Conservation (phyloP, 1,284 basidiomycete species). For the Naganishia sp. region DNA sequence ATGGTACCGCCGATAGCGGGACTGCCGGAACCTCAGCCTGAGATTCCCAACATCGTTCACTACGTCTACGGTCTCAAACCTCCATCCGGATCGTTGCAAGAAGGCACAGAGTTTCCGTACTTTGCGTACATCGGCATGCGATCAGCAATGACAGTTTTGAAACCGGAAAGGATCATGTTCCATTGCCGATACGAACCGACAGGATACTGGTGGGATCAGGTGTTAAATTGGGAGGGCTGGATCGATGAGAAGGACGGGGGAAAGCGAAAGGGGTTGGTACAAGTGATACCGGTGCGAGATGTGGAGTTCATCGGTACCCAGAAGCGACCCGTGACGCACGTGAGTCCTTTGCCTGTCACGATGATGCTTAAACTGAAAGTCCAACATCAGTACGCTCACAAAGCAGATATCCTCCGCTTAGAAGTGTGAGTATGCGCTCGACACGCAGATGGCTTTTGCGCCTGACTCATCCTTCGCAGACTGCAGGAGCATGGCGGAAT, state of each 20-base stretch:
- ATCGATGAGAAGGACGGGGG: conserved; percentile 34
- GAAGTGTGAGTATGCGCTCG: conserved; percentile 42
- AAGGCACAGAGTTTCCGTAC: conserved; percentile 41
- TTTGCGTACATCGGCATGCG: conserved; percentile 52
- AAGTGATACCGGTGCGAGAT: conserved; percentile 40
- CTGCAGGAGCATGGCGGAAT: conserved; percentile 53
- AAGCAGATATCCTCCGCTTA: conserved; percentile 53
- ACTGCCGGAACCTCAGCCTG: conserved; percentile 38
- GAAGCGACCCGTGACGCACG: conserved; percentile 39
- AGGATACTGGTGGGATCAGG: conserved; percentile 48
- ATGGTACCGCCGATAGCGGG: conserved; percentile 27
- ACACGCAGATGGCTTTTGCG: not conserved
- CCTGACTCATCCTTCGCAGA: conserved; percentile 29
- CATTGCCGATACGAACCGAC: conserved; percentile 42
- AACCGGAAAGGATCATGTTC: conserved; percentile 47
- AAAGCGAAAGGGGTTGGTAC: conserved; percentile 36
- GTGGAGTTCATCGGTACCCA: conserved; percentile 42
- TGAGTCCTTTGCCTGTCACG: conserved; percentile 39
- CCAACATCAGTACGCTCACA: conserved; percentile 48
- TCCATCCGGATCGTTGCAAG: conserved; percentile 5
- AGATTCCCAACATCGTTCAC: conserved; percentile 48
- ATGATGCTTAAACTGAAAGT: not conserved
- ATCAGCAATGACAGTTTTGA: conserved; percentile 45
- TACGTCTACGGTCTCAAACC: conserved; percentile 46
- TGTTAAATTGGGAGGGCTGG: conserved; percentile 43